Evolutionary conservation across 2,329 filamentous ascomycete genomes (phyloP).

Genomic region (Fusarium piperis): DNA sequence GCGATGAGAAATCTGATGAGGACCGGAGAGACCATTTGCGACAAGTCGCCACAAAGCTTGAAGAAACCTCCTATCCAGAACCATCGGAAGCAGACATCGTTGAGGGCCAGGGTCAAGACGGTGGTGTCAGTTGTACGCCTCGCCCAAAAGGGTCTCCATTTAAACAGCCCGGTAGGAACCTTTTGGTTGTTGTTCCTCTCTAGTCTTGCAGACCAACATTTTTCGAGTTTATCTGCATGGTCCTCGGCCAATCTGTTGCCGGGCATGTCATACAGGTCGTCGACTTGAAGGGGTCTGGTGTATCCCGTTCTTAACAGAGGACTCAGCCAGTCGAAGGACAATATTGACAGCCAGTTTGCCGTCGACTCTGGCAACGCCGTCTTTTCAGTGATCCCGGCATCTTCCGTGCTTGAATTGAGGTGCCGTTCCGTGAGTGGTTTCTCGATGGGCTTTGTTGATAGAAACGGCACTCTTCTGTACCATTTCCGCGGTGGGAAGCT

Average conservation of each 20-base stretch:
- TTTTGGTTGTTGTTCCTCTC: neutral
- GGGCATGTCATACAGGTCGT: conserved; percentile 24
- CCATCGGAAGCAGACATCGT: conserved; percentile 44
- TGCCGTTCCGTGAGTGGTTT: conserved; percentile 20
- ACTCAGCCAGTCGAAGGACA: conserved; percentile 20
- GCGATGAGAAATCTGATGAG: conserved; percentile 24
- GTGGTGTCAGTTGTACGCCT: conserved; percentile 37
- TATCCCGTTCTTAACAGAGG: conserved; percentile 18
- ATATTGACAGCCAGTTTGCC: conserved; percentile 18
- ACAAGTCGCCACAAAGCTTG: conserved; percentile 40
- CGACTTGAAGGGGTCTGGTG: conserved; percentile 17
- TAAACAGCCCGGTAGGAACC: neutral
- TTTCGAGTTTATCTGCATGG: conserved; percentile 21
- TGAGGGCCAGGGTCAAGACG: conserved; percentile 42
- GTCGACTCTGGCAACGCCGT: neutral
- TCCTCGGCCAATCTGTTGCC: conserved; percentile 15
- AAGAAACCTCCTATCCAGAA: conserved; percentile 45
- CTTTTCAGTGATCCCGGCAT: neutral
- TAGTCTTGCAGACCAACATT: conserved; percentile 12
- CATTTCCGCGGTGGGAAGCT: conserved; percentile 44
- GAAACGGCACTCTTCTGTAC: conserved; percentile 45
- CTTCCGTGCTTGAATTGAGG: neutral
- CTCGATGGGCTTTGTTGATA: conserved; percentile 41
- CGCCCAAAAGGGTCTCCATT: conserved; percentile 40
- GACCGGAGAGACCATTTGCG: conserved; percentile 20